phyloP scores from a whole-genome alignment of 768 basidiomycete species.

The Tricholoma terreum region DNA sequence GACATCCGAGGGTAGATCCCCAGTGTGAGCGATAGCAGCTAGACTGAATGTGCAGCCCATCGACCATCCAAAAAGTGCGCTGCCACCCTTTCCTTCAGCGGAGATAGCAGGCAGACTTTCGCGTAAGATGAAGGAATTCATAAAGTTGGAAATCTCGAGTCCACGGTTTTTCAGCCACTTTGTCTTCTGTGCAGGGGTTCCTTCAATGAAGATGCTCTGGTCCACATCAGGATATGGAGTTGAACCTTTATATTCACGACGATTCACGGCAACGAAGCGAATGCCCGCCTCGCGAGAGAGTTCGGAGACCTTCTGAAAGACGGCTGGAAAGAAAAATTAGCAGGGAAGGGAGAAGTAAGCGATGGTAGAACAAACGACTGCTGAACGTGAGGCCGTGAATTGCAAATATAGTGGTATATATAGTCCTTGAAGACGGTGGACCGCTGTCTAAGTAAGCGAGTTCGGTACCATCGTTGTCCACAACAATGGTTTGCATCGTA shows the following conservation, averaged over 20 bases:
- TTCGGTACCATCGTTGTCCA: not conserved
- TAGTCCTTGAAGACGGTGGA: not conserved
- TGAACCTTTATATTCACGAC: not conserved
- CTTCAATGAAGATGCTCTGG: not conserved
- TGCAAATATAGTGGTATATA: not conserved
- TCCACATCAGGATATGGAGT: not conserved
- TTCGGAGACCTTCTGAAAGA: not conserved
- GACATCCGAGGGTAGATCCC: not conserved
- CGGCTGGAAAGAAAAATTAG: not conserved
- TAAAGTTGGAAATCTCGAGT: not conserved
- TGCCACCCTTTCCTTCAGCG: not conserved
- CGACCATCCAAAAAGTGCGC: not conserved
- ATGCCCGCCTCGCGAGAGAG: not conserved
- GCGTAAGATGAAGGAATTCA: not conserved
- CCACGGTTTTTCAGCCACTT: not conserved
- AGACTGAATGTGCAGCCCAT: not conserved
- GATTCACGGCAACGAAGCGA: conserved; percentile 1
- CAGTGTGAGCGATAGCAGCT: not conserved
- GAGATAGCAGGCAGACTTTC: not conserved
- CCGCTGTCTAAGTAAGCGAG: not conserved
- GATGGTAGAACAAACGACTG: not conserved
- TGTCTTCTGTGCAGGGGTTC: not conserved
- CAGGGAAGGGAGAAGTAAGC: no score
- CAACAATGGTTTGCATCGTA: not conserved
- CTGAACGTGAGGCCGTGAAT: not conserved